These are phyloP conservation scores for Phytophthora europaea DNA, from an alignment of 352 stramenopile genomes.

Conservation along the genomic window DNA sequence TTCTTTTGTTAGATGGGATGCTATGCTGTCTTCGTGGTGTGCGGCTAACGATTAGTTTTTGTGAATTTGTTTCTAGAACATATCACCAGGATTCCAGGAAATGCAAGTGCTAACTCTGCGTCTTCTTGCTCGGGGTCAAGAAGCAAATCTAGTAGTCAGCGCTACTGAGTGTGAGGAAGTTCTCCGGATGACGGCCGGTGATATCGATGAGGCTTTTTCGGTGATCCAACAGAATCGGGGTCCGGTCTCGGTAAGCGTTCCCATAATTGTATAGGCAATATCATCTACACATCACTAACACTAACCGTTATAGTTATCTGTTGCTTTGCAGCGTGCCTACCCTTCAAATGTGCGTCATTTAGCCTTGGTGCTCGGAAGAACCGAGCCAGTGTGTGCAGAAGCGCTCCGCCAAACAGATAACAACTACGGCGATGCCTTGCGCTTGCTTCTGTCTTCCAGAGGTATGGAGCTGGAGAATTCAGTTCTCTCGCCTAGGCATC, in stretches of 20 bases:
- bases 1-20: neutral
- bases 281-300: neutral
- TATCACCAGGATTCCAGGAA: slow-evolving; percentile 24
- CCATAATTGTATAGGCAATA: neutral
- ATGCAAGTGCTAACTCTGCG: slow-evolving; percentile 35
- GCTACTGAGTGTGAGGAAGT: slow-evolving; percentile 56
- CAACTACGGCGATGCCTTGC: slow-evolving; percentile 61
- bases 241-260: slow-evolving; percentile 23
- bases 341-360: slow-evolving; percentile 58
- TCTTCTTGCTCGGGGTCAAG: slow-evolving; percentile 40
- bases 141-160: slow-evolving; percentile 39
- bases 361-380: slow-evolving; percentile 56
- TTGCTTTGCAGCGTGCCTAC: slow-evolving; percentile 37
- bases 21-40: neutral
- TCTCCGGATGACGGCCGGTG: slow-evolving; percentile 39
- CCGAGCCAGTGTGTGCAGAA: slow-evolving; percentile 63
- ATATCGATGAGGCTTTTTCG: slow-evolving; percentile 43
- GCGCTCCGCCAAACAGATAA: slow-evolving; percentile 62
- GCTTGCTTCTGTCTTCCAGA: slow-evolving; percentile 62
- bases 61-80: slow-evolving; percentile 21
- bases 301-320: slow-evolving; percentile 13
- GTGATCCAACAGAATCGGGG: slow-evolving; percentile 24
- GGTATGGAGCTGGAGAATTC: slow-evolving; percentile 45
- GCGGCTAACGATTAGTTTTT: slow-evolving; percentile 1
- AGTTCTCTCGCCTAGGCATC: slow-evolving; percentile 18